These are phyloP conservation scores for Viola pubescens DNA, from an alignment of 441 rosid genomes.

Conservation along the genomic window DNA sequence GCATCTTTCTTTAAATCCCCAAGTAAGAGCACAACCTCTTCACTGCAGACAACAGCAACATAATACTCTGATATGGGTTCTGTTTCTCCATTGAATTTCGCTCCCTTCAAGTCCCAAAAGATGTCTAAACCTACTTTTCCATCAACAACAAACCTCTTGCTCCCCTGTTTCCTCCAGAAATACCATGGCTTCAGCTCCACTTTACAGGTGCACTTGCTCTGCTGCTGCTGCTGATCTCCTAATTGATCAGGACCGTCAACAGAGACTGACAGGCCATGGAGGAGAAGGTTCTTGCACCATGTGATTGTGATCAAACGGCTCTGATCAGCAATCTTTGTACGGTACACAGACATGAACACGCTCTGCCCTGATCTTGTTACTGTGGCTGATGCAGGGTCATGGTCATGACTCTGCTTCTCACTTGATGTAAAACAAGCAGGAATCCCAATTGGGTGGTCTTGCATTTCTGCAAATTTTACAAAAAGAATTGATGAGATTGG, in stretches of 20 bases:
- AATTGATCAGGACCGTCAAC: conserved; percentile 29
- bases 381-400: conserved; percentile 14
- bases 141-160: conserved; percentile 29
- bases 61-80: conserved; percentile 40
- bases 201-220: conserved; percentile 33
- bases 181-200: conserved; percentile 52
- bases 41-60: conserved; percentile 40
- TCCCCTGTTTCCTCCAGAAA: conserved; percentile 50
- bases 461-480: conserved; percentile 27
- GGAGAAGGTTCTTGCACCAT: conserved; percentile 49
- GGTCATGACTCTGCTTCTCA: conserved; percentile 43
- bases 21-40: conserved; percentile 37
- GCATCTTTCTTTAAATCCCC: conserved; percentile 53
- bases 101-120: conserved; percentile 43
- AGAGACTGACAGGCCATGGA: conserved; percentile 45
- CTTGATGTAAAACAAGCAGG: conserved; percentile 58
- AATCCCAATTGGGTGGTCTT: conserved; percentile 41
- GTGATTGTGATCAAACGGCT: conserved; percentile 43
- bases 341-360: conserved; percentile 49
- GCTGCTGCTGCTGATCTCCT: background rate
- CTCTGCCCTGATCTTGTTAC: conserved; percentile 60
- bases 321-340: conserved; percentile 53
- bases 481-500: background rate
- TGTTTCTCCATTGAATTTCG: conserved; percentile 46
- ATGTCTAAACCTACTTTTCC: conserved; percentile 30